A percentile compares a stretch with the other conserved stretches of the same genome.
Evolutionary conservation across 306 rosid species (phyloP).

Genomic region (Trifolium pratense): DNA sequence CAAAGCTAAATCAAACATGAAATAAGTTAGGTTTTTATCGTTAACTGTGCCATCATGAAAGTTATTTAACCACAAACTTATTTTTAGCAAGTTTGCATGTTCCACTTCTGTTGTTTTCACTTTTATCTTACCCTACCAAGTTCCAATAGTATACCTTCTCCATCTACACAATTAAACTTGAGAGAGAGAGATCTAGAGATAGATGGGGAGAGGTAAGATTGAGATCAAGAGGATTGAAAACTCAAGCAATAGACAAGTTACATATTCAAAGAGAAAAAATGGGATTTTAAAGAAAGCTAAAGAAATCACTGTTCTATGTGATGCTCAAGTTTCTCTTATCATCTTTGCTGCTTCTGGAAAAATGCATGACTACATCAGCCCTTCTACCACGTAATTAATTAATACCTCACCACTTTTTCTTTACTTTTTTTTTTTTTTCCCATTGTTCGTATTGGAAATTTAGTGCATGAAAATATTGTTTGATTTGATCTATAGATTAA

Average conservation of each 20-base stretch:
- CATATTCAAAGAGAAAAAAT: slow-evolving; percentile 82
- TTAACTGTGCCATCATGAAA: slow-evolving; percentile 51
- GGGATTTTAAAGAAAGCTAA: slow-evolving; percentile 86
- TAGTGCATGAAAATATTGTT: slow-evolving; percentile 58
- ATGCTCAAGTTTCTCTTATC: slow-evolving; percentile 79
- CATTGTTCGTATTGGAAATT: slow-evolving; percentile 58
- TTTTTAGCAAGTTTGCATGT: not conserved
- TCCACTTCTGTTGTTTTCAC: not conserved
- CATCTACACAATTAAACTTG: not conserved
- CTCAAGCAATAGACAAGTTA: slow-evolving; percentile 82
- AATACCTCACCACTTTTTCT: no score
- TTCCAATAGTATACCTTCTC: no score
- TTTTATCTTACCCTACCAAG: not conserved
- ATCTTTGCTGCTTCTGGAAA: slow-evolving; percentile 67
- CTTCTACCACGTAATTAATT: slow-evolving; percentile 55
- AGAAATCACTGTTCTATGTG: slow-evolving; percentile 87
- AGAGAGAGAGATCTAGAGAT: not conserved
- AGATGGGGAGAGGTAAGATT: slow-evolving; percentile 93
- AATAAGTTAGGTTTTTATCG: slow-evolving; percentile 49
- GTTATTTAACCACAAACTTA: slow-evolving; percentile 56
- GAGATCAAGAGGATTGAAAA: slow-evolving; percentile 96
- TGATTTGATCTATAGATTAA: not conserved
- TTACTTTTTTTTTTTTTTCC: slow-evolving; percentile 40
- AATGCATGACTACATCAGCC: slow-evolving; percentile 74
- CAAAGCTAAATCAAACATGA: slow-evolving; percentile 44